Conservation (phyloP, 106 monocot species). For the Phalaenopsis equestris region DNA sequence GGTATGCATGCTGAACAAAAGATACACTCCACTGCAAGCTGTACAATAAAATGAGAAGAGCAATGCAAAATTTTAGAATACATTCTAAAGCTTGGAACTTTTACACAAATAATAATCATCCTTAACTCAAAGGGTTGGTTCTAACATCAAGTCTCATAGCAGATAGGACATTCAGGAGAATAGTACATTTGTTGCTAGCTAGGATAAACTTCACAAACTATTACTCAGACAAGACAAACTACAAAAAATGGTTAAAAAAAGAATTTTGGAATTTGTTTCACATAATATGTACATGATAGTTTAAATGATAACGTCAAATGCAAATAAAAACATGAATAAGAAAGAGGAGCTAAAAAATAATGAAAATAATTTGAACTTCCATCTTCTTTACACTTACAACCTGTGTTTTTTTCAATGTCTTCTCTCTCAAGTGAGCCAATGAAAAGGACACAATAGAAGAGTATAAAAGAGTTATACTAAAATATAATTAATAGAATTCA, state of each 20-base stretch:
- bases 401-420: no score
- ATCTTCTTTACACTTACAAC: no score
- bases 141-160: background rate
- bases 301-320: background rate
- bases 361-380: no score
- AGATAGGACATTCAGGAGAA: background rate
- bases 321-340: background rate
- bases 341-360: no score
- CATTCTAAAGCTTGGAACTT: background rate
- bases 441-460: background rate
- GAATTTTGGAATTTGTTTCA: background rate
- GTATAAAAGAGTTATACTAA: background rate
- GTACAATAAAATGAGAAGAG: slow-evolving; percentile 8
- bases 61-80: background rate
- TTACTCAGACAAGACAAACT: background rate
- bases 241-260: background rate
- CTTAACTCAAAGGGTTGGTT: background rate
- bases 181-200: background rate
- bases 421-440: background rate
- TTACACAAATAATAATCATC: background rate
- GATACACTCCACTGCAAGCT: slow-evolving; percentile 99
- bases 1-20: slow-evolving; percentile 98
- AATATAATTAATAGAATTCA: background rate
- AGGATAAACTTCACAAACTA: background rate
- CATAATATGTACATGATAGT: background rate